Conservation (phyloP, 495 filamentous ascomycete species). For the Penicillium manginii region DNA sequence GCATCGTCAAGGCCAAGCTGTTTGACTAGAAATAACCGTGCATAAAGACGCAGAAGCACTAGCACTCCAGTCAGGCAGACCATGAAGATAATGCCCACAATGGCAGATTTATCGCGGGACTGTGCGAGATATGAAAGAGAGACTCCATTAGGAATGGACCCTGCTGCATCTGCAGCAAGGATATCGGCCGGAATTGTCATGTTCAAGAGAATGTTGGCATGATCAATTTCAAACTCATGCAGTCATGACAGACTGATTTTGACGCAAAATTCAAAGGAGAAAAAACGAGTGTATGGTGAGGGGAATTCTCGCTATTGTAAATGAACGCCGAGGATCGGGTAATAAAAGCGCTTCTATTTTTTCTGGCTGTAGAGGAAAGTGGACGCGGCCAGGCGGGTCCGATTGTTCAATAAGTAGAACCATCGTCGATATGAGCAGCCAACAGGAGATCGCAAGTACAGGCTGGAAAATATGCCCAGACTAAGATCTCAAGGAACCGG, state of each 20-base stretch:
- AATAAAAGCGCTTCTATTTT: not conserved
- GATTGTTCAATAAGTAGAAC: conserved; percentile 7
- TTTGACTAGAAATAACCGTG: conserved; percentile 38
- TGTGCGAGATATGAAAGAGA: conserved; percentile 43
- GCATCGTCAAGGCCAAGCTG: conserved; percentile 40
- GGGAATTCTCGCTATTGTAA: conserved; percentile 1
- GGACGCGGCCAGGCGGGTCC: conserved; percentile 12
- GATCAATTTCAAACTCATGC: conserved; percentile 1
- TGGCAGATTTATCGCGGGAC: conserved; percentile 40
- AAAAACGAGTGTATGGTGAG: conserved; percentile 1
- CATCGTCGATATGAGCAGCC: conserved; percentile 3
- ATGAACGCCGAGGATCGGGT: not conserved
- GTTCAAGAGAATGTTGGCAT: conserved; percentile 18
- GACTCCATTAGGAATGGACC: conserved; percentile 36
- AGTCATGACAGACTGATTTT: conserved; percentile 1
- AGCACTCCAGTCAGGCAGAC: conserved; percentile 35
- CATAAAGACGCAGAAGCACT: conserved; percentile 38
- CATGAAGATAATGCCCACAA: conserved; percentile 45
- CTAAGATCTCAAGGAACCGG: not conserved
- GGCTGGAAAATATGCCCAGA: not conserved
- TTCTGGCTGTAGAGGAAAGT: conserved; percentile 12
- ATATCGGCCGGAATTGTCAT: conserved; percentile 39
- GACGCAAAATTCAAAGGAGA: not conserved
- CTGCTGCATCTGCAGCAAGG: conserved; percentile 31
- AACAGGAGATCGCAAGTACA: conserved; percentile 9